Evolutionary conservation across 441 rosid genomes (phyloP).

Genomic region (Gossypium gossypioides): DNA sequence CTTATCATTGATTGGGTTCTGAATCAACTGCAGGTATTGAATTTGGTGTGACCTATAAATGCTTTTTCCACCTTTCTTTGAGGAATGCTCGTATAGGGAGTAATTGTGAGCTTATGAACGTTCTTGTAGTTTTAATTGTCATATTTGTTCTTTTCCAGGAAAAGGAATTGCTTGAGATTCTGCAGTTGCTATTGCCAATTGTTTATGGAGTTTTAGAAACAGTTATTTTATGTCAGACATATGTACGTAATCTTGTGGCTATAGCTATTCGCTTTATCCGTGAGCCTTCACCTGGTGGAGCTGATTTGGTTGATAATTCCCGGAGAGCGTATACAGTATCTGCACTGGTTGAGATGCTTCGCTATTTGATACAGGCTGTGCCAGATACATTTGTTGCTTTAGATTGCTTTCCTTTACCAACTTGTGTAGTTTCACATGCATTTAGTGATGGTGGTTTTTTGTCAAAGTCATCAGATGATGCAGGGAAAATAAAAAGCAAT

Average conservation of each 20-base stretch:
- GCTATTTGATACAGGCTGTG: slow-evolving; percentile 80
- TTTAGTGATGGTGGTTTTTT: slow-evolving; percentile 58
- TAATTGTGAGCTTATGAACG: slow-evolving; percentile 3
- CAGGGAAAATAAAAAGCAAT: slow-evolving; percentile 48
- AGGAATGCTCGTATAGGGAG: background rate
- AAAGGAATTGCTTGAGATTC: slow-evolving; percentile 64
- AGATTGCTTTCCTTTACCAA: slow-evolving; percentile 92
- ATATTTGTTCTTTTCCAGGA: slow-evolving; percentile 48
- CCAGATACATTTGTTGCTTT: slow-evolving; percentile 94
- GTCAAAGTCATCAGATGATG: slow-evolving; percentile 62
- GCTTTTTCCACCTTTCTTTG: background rate
- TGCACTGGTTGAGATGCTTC: slow-evolving; percentile 87
- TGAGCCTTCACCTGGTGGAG: slow-evolving; percentile 87
- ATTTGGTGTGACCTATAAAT: background rate
- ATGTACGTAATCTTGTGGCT: slow-evolving; percentile 66
- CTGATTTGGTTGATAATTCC: slow-evolving; percentile 92
- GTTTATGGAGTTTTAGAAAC: slow-evolving; percentile 85
- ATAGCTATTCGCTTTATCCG: slow-evolving; percentile 71
- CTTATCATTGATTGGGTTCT: slow-evolving; percentile 94
- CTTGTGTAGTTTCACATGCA: slow-evolving; percentile 62
- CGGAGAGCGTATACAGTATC: slow-evolving; percentile 84
- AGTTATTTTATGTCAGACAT: slow-evolving; percentile 78
- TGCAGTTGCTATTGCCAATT: slow-evolving; percentile 87
- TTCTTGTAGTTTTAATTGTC: slow-evolving; percentile 20
- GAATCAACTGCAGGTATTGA: slow-evolving; percentile 67